Evolutionary conservation across 345 rosid genomes (phyloP), one percentile per base, ranked within the genome.

Genomic region (Euphorbia tirucalli): DNA sequence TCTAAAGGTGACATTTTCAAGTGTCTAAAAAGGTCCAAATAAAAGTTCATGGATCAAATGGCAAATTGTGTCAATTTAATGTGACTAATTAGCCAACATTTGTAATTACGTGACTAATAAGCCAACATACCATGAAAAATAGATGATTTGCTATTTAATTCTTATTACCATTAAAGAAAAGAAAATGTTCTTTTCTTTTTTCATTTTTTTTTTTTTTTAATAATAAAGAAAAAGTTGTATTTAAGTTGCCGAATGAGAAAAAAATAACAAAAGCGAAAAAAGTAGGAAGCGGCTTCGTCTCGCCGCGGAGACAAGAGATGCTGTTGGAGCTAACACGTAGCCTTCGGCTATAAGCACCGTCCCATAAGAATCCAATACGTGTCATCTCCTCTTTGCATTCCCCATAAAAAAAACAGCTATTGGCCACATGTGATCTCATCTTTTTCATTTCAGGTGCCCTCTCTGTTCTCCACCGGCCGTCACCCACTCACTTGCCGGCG

Each of bases 281-380:
- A 22, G n/a, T n/a, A 5, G 25, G 25, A 8, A 32, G 14, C 77
- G 78, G 73, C 74, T 50, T 65, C 83, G 74, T 52, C 31, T 77
- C 76, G 79, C 80, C 81, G 83, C 82, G 76, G 63, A 18, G 24
- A 30, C 62, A 71, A 18, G 19, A 16, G 25, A 7, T 28, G 14
- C 59, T 74, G 55, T 58, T 14, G 11, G 13, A 27, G 27, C 11
- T 37, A 28, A 41, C 74, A 66, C 67, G 71, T 52, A 2, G 56
- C 54, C 39, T 71, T 30, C 57, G 54, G 25, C 19, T 1, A 35
- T 35, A 10, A 0, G 25, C 57, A 37, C 70, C 13, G 28, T 1
- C 69, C 70, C 19, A 18, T 66, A n/a, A 66, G 3, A 13, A 0
- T 7, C 2, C 71, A n/a, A 2, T 49, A 77, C 54, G 58, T 59